Evolutionary conservation across 2,329 filamentous ascomycete genomes (phyloP).

Genomic region (Penicillium sp.): DNA sequence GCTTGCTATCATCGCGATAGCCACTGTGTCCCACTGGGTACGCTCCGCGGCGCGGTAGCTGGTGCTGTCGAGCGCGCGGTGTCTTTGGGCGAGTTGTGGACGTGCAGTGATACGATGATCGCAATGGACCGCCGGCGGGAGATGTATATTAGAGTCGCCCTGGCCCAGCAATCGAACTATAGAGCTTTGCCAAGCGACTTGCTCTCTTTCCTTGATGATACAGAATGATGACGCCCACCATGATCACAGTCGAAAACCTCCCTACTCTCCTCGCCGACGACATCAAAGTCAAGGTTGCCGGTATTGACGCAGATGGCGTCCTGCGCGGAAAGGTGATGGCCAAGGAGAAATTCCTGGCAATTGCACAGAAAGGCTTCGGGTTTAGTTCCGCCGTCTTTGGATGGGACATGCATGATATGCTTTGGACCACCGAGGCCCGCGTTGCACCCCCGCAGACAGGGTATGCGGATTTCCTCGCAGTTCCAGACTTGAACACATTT

Average conservation of each 20-base stretch:
- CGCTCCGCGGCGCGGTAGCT: neutral
- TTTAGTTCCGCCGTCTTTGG: slow-evolving; percentile 94
- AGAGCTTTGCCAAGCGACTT: no score
- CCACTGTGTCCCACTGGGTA: no score
- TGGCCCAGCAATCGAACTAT: no score
- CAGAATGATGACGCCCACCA: slow-evolving; percentile 11
- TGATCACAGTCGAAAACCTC: slow-evolving; percentile 59
- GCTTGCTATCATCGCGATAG: no score
- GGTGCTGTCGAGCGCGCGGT: neutral
- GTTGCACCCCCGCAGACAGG: slow-evolving; percentile 90
- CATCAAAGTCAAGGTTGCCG: slow-evolving; percentile 79
- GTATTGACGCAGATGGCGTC: slow-evolving; percentile 81
- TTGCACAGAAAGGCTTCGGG: slow-evolving; percentile 77
- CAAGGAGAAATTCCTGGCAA: slow-evolving; percentile 86
- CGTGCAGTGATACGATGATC: no score
- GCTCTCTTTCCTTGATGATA: neutral
- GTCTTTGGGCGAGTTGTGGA: no score
- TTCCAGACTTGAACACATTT: slow-evolving; percentile 74
- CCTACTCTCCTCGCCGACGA: slow-evolving; percentile 66
- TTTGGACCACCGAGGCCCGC: slow-evolving; percentile 78
- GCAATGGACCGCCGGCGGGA: no score
- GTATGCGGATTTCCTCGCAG: slow-evolving; percentile 78
- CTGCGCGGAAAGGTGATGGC: slow-evolving; percentile 87
- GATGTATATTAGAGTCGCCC: no score
- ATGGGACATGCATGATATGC: slow-evolving; percentile 96